These are phyloP conservation scores for Nannochloris sp. DNA, from an alignment of 139 green algal species.

Conservation along the genomic window DNA sequence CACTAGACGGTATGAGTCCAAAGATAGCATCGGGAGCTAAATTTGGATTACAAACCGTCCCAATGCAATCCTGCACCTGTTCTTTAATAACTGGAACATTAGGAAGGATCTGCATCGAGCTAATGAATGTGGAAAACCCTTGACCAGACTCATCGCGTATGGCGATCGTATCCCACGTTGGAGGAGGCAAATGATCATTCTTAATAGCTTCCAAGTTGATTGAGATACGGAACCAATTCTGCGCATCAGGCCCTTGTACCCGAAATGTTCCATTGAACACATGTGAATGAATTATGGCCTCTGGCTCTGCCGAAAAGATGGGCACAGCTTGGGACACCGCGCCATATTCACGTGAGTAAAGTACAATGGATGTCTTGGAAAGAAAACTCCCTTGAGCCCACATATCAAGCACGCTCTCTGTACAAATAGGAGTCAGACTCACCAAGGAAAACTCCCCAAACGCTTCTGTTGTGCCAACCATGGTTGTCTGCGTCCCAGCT, in stretches of 20 bases:
- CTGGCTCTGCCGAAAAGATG: background rate
- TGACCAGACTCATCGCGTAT: background rate
- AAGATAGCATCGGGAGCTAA: too few relatives aligned
- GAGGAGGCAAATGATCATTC: background rate
- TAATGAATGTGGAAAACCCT: background rate
- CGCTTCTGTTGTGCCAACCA: background rate
- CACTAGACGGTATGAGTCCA: background rate
- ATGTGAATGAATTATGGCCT: background rate
- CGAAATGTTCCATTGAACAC: background rate
- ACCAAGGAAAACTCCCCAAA: background rate
- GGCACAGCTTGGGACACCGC: background rate
- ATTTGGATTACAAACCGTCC: background rate
- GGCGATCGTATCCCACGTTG: background rate
- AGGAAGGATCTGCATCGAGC: background rate
- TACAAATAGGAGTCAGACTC: background rate
- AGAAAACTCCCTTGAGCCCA: background rate
- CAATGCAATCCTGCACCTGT: background rate
- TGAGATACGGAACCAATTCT: background rate
- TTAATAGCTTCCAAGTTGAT: background rate
- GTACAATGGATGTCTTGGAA: background rate
- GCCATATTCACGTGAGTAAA: background rate
- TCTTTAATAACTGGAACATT: background rate
- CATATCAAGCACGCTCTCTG: background rate
- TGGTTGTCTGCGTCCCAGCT: background rate
- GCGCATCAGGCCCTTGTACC: conserved; percentile 1